phyloP scores from a whole-genome alignment of 768 basidiomycete species.

The Botryobasidium botryosum region DNA sequence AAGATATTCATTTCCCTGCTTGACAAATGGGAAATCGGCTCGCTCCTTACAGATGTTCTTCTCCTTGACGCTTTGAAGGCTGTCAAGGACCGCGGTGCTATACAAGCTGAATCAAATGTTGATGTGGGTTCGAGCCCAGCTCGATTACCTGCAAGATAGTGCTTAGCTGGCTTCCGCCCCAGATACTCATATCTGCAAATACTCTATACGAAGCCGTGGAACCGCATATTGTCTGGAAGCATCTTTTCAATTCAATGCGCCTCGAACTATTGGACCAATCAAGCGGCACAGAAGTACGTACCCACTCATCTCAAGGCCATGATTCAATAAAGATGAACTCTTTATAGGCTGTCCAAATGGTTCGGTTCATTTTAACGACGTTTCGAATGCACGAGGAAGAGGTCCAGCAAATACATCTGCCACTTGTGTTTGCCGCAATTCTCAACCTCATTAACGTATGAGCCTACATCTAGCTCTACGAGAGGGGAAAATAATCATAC shows the following conservation, averaged over 20 bases:
- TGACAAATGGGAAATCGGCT: conserved; percentile 96
- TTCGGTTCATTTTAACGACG: conserved; percentile 51
- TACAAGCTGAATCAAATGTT: conserved; percentile 15
- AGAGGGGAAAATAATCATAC: no score
- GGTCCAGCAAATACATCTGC: conserved; percentile 60
- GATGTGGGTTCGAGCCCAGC: conserved; percentile 7
- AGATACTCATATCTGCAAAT: conserved; percentile 69
- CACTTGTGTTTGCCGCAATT: conserved; percentile 55
- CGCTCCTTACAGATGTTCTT: conserved; percentile 55
- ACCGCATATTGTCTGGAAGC: conserved; percentile 74
- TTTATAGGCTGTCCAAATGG: conserved; percentile 44
- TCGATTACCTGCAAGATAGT: conserved; percentile 30
- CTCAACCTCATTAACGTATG: conserved; percentile 48
- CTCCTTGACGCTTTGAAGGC: conserved; percentile 68
- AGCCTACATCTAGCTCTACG: not conserved
- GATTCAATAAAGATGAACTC: not conserved
- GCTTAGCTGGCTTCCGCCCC: not conserved
- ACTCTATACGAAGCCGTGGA: conserved; percentile 89
- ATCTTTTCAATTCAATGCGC: conserved; percentile 29
- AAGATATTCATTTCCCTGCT: conserved; percentile 89
- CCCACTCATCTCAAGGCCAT: not conserved
- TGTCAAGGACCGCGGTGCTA: conserved; percentile 27
- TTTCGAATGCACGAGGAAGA: conserved; percentile 81
- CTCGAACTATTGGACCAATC: not conserved
- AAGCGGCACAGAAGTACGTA: not conserved